A percentile compares a stretch with the other conserved stretches of the same genome.
Evolutionary conservation across 2,329 filamentous ascomycete species (phyloP).

Genomic region (Cercospora janseana): DNA sequence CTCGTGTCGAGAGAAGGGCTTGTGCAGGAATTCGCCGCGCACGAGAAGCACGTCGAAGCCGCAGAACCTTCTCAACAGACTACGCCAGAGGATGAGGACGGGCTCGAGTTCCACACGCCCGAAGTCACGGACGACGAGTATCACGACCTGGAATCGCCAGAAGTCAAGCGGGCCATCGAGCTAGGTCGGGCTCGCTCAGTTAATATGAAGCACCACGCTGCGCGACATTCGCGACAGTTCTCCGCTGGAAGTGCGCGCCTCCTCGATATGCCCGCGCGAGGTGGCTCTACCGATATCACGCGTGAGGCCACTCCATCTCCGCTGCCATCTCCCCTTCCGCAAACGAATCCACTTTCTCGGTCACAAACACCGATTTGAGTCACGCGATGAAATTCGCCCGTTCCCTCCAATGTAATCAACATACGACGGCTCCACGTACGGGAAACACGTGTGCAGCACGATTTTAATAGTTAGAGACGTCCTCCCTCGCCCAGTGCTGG

Average conservation of each 20-base stretch:
- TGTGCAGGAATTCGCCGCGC: constrained; percentile 51
- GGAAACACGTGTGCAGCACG: no score
- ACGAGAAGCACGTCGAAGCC: constrained; percentile 31
- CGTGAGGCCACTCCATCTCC: constrained; percentile 16
- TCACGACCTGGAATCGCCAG: constrained; percentile 19
- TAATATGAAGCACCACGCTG: constrained; percentile 10
- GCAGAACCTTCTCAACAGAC: constrained; percentile 32
- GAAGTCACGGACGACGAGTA: constrained; percentile 25
- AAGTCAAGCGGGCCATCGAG: constrained; percentile 66
- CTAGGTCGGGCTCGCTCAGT: constrained; percentile 56
- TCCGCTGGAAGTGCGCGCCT: constrained; percentile 76
- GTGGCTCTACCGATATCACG: constrained; percentile 14
- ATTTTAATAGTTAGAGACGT: constrained; percentile 1
- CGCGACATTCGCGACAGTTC: constrained; percentile 65
- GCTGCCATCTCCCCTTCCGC: constrained; percentile 10
- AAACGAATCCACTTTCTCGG: constrained; percentile 7
- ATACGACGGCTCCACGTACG: constrained; percentile 1
- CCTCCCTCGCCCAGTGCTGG: not conserved
- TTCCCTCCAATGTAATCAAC: not conserved
- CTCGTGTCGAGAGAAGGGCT: constrained; percentile 63
- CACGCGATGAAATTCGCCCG: not conserved
- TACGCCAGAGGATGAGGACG: constrained; percentile 9
- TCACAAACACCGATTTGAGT: constrained; percentile 7
- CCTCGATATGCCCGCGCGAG: constrained; percentile 50
- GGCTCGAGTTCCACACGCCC: constrained; percentile 14